A percentile compares a stretch with the other conserved stretches of the same genome.
phyloP scores from a whole-genome alignment of 1,139 yeast genomes.

The Kazachstania sp. region DNA sequence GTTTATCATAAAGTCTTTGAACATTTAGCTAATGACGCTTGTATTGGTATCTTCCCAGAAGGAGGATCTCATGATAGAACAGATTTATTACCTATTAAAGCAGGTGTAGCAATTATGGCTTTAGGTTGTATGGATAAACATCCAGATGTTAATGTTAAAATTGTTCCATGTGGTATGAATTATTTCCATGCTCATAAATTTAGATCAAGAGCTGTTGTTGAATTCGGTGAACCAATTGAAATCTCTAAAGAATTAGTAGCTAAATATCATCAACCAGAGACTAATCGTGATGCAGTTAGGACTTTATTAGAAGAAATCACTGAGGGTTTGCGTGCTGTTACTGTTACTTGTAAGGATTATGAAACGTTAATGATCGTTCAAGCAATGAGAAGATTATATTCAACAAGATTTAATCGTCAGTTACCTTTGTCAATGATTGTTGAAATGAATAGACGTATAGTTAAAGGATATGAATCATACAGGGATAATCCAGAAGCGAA shows the following conservation, averaged over 20 bases:
- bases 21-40: conserved; percentile 48
- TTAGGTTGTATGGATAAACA: conserved; percentile 60
- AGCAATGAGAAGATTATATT: conserved; percentile 63
- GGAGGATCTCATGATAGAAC: conserved; percentile 70
- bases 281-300: conserved; percentile 42
- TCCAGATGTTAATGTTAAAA: conserved; percentile 46
- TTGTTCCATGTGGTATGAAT: conserved; percentile 70
- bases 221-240: conserved; percentile 62
- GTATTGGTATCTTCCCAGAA: conserved; percentile 68
- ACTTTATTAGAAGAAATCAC: conserved; percentile 48
- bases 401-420: conserved; percentile 38
- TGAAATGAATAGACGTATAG: conserved; percentile 62
- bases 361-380: conserved; percentile 69
- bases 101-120: conserved; percentile 80
- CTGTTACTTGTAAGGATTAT: conserved; percentile 66
- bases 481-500: conserved; percentile 51
- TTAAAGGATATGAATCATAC: conserved; percentile 54
- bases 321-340: conserved; percentile 55
- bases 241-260: conserved; percentile 44
- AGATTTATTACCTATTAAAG: conserved; percentile 62
- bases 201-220: conserved; percentile 69
- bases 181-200: conserved; percentile 71
- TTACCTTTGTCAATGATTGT: conserved; percentile 59
- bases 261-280: conserved; percentile 43
- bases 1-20: conserved; percentile 58